Base-by-base conservation (phyloP, 331 rosid species). In the Acacia concinna region DNA sequence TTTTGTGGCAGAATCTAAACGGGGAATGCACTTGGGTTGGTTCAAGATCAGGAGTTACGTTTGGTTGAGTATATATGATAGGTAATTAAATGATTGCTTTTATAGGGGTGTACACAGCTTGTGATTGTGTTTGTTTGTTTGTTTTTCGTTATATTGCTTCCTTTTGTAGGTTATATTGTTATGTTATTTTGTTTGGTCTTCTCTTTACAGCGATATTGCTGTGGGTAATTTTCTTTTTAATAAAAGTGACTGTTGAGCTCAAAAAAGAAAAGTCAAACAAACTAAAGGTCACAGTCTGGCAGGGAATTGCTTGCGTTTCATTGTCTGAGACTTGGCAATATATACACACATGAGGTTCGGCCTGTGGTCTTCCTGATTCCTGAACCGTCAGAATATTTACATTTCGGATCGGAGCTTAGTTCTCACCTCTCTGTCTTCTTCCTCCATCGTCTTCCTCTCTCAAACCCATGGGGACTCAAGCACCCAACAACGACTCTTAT, bases 381-480 rank as follows among this genome's bases (percentile, higher is more conserved):
- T 27, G 9, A 59, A 13, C 18, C 18, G 35, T 13, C 35, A 11
- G 4, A 59, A 0, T 12, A 3, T 13, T 4, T 5, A 3, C 32
- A 28, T 28, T 32, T 9, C 13, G 21, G 60, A 17, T 12, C 20
- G 3, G 9, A 27, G 65, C 35, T 11, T 31, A 27, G n/a, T 1
- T 56, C 17, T 28, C 67, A 28, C 67, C 3, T 2, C 0, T 4
- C 35, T 12, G 4, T 12, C 15, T 11, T 14, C 5, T 10, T 12
- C 2, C 6, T 23, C 17, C 59, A 7, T 13, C 3, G 4, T 76
- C 52, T 2, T 21, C 13, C 41, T 12, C 47, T 23, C 76, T 77
- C 64, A 88, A n/a, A 69, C 73, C 68, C 65, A 92, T 92, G 97
- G 97, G 87, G 78, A 89, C 93, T 86, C 89, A 87, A 54, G 86